Evolutionary conservation across 768 basidiomycete species (phyloP).

Genomic region (Boletus reticulatus): DNA sequence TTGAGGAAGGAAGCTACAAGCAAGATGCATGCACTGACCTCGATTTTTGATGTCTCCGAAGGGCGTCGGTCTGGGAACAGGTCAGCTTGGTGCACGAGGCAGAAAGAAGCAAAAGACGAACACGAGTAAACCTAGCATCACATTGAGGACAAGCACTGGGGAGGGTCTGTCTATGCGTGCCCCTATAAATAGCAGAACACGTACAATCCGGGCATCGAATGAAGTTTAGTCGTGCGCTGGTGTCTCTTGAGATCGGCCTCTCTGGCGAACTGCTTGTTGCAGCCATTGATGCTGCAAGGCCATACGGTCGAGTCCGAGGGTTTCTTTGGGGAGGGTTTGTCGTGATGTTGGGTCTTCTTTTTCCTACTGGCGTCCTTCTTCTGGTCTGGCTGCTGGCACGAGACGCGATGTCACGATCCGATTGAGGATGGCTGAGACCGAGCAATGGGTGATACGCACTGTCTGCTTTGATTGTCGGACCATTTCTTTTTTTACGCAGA

Average conservation of each 20-base stretch:
- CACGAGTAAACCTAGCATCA: constrained; percentile 76
- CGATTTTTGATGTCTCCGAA: constrained; percentile 78
- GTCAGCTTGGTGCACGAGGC: constrained; percentile 17
- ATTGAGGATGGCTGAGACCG: constrained; percentile 16
- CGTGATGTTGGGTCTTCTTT: constrained; percentile 34
- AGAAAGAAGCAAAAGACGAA: constrained; percentile 35
- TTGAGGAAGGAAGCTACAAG: background rate
- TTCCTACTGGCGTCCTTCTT: constrained; percentile 43
- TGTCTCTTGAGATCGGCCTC: constrained; percentile 83
- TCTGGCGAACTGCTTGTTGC: constrained; percentile 78
- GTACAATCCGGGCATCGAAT: constrained; percentile 73
- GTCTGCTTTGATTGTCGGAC: constrained; percentile 34
- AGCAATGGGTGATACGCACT: constrained; percentile 26
- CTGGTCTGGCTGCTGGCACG: constrained; percentile 34
- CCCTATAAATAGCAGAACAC: constrained; percentile 25
- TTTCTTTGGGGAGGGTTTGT: constrained; percentile 55
- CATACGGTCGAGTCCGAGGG: constrained; percentile 52
- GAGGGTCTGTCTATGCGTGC: constrained; percentile 15
- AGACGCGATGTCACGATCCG: constrained; percentile 7
- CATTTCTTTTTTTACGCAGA: constrained; percentile 19
- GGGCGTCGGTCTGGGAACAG: constrained; percentile 64
- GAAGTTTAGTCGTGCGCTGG: constrained; percentile 75
- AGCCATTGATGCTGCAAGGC: constrained; percentile 81
- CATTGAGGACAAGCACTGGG: constrained; percentile 73
- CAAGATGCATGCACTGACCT: constrained; percentile 42